Conservation (phyloP, 768 basidiomycete species). For the Lentinula sp. region DNA sequence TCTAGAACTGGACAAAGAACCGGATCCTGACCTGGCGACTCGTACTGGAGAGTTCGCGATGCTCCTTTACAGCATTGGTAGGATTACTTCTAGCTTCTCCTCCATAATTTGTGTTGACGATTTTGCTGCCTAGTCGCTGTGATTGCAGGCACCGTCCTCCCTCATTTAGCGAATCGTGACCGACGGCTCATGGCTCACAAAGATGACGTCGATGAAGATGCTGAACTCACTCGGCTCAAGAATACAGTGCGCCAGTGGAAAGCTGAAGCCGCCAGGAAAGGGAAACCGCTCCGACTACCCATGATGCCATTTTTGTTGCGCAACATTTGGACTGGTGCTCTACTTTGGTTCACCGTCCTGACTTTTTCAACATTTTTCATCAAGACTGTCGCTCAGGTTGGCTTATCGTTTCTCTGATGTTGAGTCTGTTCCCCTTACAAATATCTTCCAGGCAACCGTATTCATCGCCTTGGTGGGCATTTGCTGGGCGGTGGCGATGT, state of each 20-base stretch:
- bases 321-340: slow-evolving; percentile 89
- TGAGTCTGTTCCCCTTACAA: background rate
- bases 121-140: slow-evolving; percentile 61
- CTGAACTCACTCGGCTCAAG: slow-evolving; percentile 64
- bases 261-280: slow-evolving; percentile 72
- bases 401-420: slow-evolving; percentile 6
- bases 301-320: slow-evolving; percentile 87
- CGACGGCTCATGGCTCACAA: slow-evolving; percentile 68
- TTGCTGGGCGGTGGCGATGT: slow-evolving; percentile 97
- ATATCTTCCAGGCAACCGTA: slow-evolving; percentile 54
- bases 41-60: slow-evolving; percentile 84
- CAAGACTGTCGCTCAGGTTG: slow-evolving; percentile 64
- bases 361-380: slow-evolving; percentile 88
- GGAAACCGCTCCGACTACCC: slow-evolving; percentile 72
- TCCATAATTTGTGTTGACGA: background rate
- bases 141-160: slow-evolving; percentile 72
- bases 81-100: slow-evolving; percentile 14
- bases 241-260: slow-evolving; percentile 76
- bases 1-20: slow-evolving; percentile 62
- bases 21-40: slow-evolving; percentile 78
- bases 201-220: slow-evolving; percentile 68
- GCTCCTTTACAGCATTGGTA: slow-evolving; percentile 86
- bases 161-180: slow-evolving; percentile 78
- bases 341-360: slow-evolving; percentile 72
- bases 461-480: slow-evolving; percentile 85